phyloP scores from a whole-genome alignment of 768 basidiomycete species.

The Kockovaella imperatae region DNA sequence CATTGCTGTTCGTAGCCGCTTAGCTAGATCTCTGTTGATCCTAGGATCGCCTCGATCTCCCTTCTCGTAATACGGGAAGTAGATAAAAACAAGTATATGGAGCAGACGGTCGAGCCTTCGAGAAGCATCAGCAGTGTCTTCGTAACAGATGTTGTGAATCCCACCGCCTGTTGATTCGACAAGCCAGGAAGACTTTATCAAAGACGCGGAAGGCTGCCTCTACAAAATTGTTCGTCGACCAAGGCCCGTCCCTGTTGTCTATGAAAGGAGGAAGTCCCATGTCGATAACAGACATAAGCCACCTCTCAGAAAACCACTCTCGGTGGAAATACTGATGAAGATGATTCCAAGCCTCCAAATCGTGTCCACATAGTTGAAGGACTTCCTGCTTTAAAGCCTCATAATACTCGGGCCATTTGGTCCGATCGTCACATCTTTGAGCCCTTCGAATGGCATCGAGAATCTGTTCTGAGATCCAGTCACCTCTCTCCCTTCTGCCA shows the following conservation, averaged over 20 bases:
- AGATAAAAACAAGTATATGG: slow-evolving; percentile 1
- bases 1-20: not conserved
- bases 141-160: not conserved
- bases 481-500: not conserved
- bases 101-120: slow-evolving; percentile 10
- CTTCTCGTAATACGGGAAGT: slow-evolving; percentile 10
- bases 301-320: slow-evolving; percentile 7
- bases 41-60: not conserved
- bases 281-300: slow-evolving; percentile 3
- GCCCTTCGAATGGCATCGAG: slow-evolving; percentile 3
- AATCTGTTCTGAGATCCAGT: not conserved
- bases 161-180: slow-evolving; percentile 7
- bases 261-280: slow-evolving; percentile 4
- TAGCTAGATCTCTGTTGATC: not conserved
- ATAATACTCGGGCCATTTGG: slow-evolving; percentile 4
- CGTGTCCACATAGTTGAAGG: not conserved
- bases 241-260: slow-evolving; percentile 10
- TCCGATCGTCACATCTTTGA: slow-evolving; percentile 2
- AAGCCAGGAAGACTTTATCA: slow-evolving; percentile 7
- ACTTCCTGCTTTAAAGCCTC: not conserved
- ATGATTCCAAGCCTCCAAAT: not conserved
- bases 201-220: slow-evolving; percentile 9
- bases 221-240: slow-evolving; percentile 10
- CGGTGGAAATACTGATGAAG: not conserved
- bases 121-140: not conserved